Conservation (phyloP, 352 stramenopile species). For the Phytophthora quininea region DNA sequence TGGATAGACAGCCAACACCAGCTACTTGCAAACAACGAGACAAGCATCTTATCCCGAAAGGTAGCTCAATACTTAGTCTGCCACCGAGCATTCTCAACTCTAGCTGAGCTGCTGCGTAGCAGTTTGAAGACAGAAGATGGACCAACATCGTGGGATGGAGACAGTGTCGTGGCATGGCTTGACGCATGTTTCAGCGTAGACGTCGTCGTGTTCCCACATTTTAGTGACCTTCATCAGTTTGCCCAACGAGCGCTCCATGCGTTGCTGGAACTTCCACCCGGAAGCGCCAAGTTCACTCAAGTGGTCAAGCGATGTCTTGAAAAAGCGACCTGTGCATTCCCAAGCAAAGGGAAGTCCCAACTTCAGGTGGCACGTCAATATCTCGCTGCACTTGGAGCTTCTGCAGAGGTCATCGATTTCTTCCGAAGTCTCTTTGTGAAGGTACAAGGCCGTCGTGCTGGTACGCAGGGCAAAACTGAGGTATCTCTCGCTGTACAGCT, state of each 20-base stretch:
- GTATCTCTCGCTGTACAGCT: slow-evolving; percentile 43
- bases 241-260: slow-evolving; percentile 38
- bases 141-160: slow-evolving; percentile 19
- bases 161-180: slow-evolving; percentile 44
- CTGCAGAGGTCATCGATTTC: slow-evolving; percentile 26
- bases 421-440: slow-evolving; percentile 28
- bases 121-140: slow-evolving; percentile 17
- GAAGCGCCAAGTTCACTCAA: slow-evolving; percentile 25
- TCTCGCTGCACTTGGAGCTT: slow-evolving; percentile 29
- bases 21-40: slow-evolving; percentile 13
- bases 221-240: slow-evolving; percentile 49
- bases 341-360: slow-evolving; percentile 6
- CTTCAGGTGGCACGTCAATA: slow-evolving; percentile 31
- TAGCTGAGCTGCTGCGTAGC: slow-evolving; percentile 28
- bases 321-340: slow-evolving; percentile 27
- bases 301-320: slow-evolving; percentile 28
- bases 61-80: slow-evolving; percentile 36
- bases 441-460: slow-evolving; percentile 25
- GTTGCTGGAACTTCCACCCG: slow-evolving; percentile 33
- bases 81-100: slow-evolving; percentile 32
- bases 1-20: slow-evolving; percentile 52
- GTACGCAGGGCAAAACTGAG: slow-evolving; percentile 22
- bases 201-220: slow-evolving; percentile 30
- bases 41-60: slow-evolving; percentile 20
- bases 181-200: slow-evolving; percentile 69